Base-by-base conservation (phyloP, 805 yeast genomes). In the Yamadazyma laniorum region DNA sequence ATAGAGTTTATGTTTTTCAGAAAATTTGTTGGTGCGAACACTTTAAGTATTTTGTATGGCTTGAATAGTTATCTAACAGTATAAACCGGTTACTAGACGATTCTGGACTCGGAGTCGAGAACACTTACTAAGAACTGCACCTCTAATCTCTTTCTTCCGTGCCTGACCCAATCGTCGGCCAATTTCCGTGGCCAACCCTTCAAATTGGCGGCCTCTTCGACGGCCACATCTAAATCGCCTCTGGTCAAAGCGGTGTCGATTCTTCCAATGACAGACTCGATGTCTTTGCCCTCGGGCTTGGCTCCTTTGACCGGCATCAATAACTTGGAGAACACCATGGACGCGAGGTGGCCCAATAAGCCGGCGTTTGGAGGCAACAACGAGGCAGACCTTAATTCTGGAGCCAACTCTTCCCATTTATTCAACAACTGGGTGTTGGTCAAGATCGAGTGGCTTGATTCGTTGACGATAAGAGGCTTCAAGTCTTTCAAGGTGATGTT, bases 351-450 rank as follows among this genome's bases (percentile, higher is more conserved):
- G 21, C 96, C 98, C 51, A 91, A 76, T 38, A 93, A 75, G 55
- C 99, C 99, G 18, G 99, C 95, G 55, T 91, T 86, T 51, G 95
- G 95, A 39, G 98, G 97, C 45, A 90, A 76, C 51, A 93, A 67
- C 4, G 96, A 80, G 6, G 95, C 90, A 21, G 88, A 79, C 61
- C 95, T 82, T 56, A 93, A 77, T 65, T 91, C 95, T 12, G 95
- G 93, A 16, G 75, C 81, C 43, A 93, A 72, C 37, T 81, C 67
- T 47, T 80, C 77, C 86, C 95, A 87, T 53, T 95, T 80, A 28
- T 85, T 72, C 44, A 83, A 74, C 32, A 89, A 71, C 64, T 89
- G 96, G 18, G 88, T 75, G 46, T 77, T 80, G 11, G 95, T 79
- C 47, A 90, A 70, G 18, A 91, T 78, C 27, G 95, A 58, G 39